Evolutionary conservation across 306 rosid genomes (phyloP).

Genomic region (Crataegus laevigata): DNA sequence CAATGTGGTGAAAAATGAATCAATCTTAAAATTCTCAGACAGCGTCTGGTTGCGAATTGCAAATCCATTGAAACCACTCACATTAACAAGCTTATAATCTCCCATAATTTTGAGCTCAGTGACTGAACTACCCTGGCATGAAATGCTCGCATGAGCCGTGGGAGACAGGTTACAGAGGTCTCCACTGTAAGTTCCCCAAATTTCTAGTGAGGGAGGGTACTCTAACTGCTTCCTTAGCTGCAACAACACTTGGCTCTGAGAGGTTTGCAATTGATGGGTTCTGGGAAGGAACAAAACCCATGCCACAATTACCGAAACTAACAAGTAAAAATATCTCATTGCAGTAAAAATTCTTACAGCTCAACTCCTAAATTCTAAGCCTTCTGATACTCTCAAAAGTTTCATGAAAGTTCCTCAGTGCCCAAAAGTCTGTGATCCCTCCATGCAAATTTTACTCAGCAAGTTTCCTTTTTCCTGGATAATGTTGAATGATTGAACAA

Average conservation of each 20-base stretch:
- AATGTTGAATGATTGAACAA: not conserved
- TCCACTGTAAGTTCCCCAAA: constrained; percentile 35
- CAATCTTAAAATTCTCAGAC: constrained; percentile 54
- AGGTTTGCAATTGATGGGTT: constrained; percentile 44
- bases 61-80: constrained; percentile 48
- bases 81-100: constrained; percentile 36
- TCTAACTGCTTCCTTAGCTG: constrained; percentile 70
- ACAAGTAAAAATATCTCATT: constrained; percentile 41
- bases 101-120: constrained; percentile 76
- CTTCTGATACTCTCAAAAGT: not conserved
- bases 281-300: constrained; percentile 34
- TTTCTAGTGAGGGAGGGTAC: constrained; percentile 51
- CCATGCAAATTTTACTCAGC: not conserved
- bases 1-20: constrained; percentile 69
- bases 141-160: constrained; percentile 37
- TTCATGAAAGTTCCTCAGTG: not conserved
- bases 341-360: constrained; percentile 1
- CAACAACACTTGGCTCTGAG: constrained; percentile 49
- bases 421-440: not conserved
- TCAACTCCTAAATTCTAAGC: no score
- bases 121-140: constrained; percentile 52
- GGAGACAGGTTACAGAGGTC: constrained; percentile 53
- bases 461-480: not conserved
- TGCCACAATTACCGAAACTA: constrained; percentile 30
- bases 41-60: constrained; percentile 58